A percentile compares a stretch with the other conserved stretches of the same genome.
phyloP scores from a whole-genome alignment of 2,329 filamentous ascomycete genomes.

The Lomentospora prolificans region DNA sequence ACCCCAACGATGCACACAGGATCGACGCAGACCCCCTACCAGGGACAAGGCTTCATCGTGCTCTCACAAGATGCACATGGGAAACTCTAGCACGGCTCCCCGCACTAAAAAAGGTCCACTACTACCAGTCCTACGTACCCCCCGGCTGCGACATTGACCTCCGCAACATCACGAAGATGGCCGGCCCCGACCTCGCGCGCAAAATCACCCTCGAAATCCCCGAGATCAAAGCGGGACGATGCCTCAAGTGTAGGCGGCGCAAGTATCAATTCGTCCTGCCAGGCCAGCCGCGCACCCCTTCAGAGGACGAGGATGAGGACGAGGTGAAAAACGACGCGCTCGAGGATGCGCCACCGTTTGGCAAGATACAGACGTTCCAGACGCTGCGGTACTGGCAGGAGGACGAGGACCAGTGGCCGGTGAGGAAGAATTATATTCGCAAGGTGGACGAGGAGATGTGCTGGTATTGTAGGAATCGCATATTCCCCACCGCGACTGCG shows the following conservation, averaged over 20 bases:
- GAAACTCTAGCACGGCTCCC: neutral
- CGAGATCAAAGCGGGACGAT: neutral
- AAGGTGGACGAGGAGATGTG: neutral
- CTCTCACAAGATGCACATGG: neutral
- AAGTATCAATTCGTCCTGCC: neutral
- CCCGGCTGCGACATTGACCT: neutral
- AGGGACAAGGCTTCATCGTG: neutral
- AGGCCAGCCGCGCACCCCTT: neutral
- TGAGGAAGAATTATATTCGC: constrained; percentile 2
- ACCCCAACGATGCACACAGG: neutral
- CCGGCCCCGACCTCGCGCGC: neutral
- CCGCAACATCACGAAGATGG: neutral
- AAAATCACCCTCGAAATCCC: neutral
- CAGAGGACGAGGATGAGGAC: neutral
- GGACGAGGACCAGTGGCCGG: neutral
- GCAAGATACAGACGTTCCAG: neutral
- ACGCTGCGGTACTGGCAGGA: constrained; percentile 2
- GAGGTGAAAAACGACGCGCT: neutral
- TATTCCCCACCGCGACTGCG: neutral
- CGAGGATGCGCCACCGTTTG: constrained; percentile 1
- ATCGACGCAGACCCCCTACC: neutral
- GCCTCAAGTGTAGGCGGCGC: neutral
- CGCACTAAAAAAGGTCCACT: neutral
- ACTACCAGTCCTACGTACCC: neutral
- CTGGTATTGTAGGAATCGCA: neutral